Base-by-base conservation (phyloP, 2,329 filamentous ascomycete species). In the Rutstroemia sp. region DNA sequence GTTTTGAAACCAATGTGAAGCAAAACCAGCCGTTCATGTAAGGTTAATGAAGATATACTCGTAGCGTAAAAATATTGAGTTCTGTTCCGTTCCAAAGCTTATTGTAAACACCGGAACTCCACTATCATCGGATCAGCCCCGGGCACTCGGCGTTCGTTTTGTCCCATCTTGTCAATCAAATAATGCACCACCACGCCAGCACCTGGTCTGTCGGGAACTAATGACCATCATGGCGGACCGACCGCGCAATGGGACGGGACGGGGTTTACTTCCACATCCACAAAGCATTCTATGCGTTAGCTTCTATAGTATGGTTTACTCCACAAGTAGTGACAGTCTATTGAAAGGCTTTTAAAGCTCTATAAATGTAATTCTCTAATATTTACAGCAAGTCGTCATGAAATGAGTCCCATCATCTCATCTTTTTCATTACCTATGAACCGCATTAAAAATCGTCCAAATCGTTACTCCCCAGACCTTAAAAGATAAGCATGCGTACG, bases 321-420 rank as follows among this genome's bases (percentile, higher is more conserved):
- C 4, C 14, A 39, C 10, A 8, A 2, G 16, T 5, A 2, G 30
- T 45, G 16, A 42, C 17, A 12, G 7, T 25, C 4, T 39, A 23
- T 39, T 17, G 27, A 27, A 36, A 23, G 9, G 8, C 23, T 9
- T 55, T 19, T 12, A 10, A n/a, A 49, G 30, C 30, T 49, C 19
- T 50, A 51, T 45, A 27, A 21, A 10, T 27, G 38, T 34, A 19
- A 36, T 44, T 39, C 36, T 39, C 12, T 49, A 44, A 30, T 45
- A 51, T 45, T 44, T 55, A 51, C 53, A 51, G 50, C 46, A 55
- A 45, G 16, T 45, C 47, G 19, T 51, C 49, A 16, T 55, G 19
- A 44, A 46, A 46, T 46, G 42, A 23, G 25, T 49, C 19, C 23
- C 30, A 17, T 45, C 46, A 25, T 25, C 19, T 44, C 53, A 44